These are phyloP conservation scores for Neoarthrinium moseri DNA, from an alignment of 2,329 filamentous ascomycete species.

Conservation along the genomic window DNA sequence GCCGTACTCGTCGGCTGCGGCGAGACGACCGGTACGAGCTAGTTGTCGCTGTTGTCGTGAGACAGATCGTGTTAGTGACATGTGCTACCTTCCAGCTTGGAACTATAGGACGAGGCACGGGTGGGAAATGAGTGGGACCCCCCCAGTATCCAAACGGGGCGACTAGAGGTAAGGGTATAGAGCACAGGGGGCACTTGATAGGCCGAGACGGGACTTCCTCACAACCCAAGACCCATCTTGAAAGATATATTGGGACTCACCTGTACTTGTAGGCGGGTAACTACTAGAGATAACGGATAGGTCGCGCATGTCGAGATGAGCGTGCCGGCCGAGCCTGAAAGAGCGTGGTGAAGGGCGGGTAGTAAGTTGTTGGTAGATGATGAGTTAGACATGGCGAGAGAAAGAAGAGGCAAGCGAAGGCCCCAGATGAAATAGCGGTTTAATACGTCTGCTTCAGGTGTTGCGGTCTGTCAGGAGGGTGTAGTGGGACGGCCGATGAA, in stretches of 20 bases:
- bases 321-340: constrained; percentile 76
- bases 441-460: not conserved
- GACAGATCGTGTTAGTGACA: not conserved
- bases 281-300: constrained; percentile 80
- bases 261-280: constrained; percentile 81
- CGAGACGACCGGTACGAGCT: constrained; percentile 12
- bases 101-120: not conserved
- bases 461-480: not conserved
- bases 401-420: not conserved
- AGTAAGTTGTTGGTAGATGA: constrained; percentile 39
- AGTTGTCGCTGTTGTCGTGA: constrained; percentile 14
- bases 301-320: constrained; percentile 75
- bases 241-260: too few species aligned
- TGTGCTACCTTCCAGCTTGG: not conserved
- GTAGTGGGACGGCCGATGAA: too few species aligned
- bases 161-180: too few species aligned
- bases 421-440: not conserved
- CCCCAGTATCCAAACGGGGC: too few species aligned
- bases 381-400: constrained; percentile 11
- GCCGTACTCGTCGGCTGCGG: constrained; percentile 48
- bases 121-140: too few species aligned
- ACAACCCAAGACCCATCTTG: too few species aligned
- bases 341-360: constrained; percentile 76
- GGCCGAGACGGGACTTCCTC: too few species aligned
- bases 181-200: too few species aligned